Percentiles rank a stretch among this genome's conserved stretches.
These are phyloP conservation scores for Dendrobium chrysotoxum DNA, from an alignment of 106 monocot species.

Conservation along the genomic window DNA sequence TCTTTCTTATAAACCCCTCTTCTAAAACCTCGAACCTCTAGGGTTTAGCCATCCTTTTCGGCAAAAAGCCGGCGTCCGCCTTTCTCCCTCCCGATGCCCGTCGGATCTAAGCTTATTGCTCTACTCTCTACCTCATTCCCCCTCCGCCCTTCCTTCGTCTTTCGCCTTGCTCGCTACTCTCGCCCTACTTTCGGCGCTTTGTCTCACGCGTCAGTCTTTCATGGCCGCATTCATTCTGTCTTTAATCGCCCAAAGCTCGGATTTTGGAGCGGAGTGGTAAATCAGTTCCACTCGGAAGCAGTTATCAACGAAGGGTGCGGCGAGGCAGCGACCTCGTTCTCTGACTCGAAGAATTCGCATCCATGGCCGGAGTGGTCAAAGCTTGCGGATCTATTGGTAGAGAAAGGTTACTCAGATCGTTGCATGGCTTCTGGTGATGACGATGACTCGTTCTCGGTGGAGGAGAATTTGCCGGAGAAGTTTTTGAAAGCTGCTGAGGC, in stretches of 20 bases:
- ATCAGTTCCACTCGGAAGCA: slow-evolving; percentile 9
- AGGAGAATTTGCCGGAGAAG: slow-evolving; percentile 27
- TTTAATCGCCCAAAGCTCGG: background rate
- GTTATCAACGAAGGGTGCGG: background rate
- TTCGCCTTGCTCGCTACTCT: slow-evolving; percentile 21
- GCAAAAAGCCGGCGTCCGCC: background rate
- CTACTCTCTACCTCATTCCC: slow-evolving; percentile 26
- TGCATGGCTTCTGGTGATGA: background rate
- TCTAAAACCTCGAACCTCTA: background rate
- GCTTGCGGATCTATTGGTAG: slow-evolving; percentile 35
- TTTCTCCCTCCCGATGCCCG: slow-evolving; percentile 26
- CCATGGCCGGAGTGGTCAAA: slow-evolving; percentile 65
- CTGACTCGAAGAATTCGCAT: background rate
- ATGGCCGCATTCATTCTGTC: background rate
- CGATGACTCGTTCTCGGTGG: slow-evolving; percentile 18
- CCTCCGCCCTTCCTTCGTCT: slow-evolving; percentile 13
- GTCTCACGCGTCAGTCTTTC: background rate
- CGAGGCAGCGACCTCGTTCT: background rate
- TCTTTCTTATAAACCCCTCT: background rate
- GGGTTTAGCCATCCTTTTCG: background rate
- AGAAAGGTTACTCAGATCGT: slow-evolving; percentile 12
- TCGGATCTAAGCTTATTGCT: slow-evolving; percentile 36
- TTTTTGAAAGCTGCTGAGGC: slow-evolving; percentile 29
- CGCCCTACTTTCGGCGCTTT: background rate
- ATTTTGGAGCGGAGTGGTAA: background rate